Base-by-base conservation (phyloP, 257 asterid genomes). In the Lavandula angustifolia region DNA sequence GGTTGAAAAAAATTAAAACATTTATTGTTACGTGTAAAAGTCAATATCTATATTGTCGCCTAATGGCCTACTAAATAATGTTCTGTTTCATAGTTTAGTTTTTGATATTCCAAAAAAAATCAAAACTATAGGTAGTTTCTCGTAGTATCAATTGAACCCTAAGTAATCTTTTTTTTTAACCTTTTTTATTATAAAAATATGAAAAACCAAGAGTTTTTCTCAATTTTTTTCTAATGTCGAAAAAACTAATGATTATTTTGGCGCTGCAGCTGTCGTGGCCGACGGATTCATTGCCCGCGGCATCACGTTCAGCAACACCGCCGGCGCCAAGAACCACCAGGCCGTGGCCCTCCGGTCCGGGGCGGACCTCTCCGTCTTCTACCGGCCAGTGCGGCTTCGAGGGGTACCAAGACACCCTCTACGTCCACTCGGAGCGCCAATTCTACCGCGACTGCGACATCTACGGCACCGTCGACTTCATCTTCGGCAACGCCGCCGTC, bases 401-500 rank as follows among this genome's bases (percentile, higher is more conserved):
- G 54, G 97, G 98, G 0, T 89, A 87, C 55, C 98, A 92, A 69
- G 98, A 92, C 71, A 92, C 98, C 0, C 84, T 92, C 4, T 92
- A 89, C 61, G 89, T 70, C 38, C 89, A 82, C 40, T 81, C 95
- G 0, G 61, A 82, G 1, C 68, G 94, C 3, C 97, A 92, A 64
- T 89, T 92, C 75, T 92, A 84, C 54, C 57, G 84, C 29, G 80
- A 85, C 8, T 92, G 98, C 65, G 84, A 87, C 63, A 75, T 92
- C 34, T 87, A 87, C 40, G 98, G 97, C 5, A 92, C 98, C 0
- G 89, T 89, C 0, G 98, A 92, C 73, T 92, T 89, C 71, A 87
- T 92, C 5, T 89, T 92, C 14, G 97, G 98, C 37, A 85, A 89
- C 66, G 95, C 95, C 0, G 95, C 98, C 1, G 98, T 70, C 0